These are phyloP conservation scores for Tarenaya hassleriana DNA, from an alignment of 345 rosid species.

Conservation along the genomic window DNA sequence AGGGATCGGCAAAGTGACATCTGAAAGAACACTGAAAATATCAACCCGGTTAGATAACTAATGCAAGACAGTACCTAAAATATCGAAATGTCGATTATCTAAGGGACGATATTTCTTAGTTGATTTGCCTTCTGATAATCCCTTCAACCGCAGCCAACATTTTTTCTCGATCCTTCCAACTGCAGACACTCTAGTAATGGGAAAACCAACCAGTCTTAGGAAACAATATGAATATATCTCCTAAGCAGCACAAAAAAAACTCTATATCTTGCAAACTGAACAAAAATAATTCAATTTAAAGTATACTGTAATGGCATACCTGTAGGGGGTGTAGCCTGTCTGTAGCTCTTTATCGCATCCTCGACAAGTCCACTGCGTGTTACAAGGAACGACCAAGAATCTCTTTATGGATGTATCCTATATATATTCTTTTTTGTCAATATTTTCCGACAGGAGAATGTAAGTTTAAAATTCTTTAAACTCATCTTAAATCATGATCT, in stretches of 20 bases:
- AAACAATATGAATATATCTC: background rate
- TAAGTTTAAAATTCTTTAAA: too few relatives aligned
- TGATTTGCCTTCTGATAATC: constrained; percentile 78
- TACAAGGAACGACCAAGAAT: too few relatives aligned
- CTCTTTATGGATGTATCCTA: too few relatives aligned
- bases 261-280: background rate
- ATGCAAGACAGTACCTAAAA: background rate
- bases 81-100: background rate
- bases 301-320: constrained; percentile 34
- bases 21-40: constrained; percentile 32
- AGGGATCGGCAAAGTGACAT: constrained; percentile 61
- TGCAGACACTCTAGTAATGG: constrained; percentile 60
- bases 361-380: constrained; percentile 95
- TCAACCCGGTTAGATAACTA: background rate
- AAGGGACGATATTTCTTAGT: constrained; percentile 26
- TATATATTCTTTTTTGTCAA: too few relatives aligned
- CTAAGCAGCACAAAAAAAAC: background rate
- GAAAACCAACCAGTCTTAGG: background rate
- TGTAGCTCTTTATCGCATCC: constrained; percentile 87
- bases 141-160: constrained; percentile 84
- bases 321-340: constrained; percentile 93
- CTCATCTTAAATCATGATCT: too few relatives aligned
- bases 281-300: background rate
- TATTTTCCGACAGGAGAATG: too few relatives aligned
- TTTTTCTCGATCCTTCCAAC: constrained; percentile 90